Evolutionary conservation across 1,284 basidiomycete genomes (phyloP).

Genomic region (Vanrija pseudolonga): DNA sequence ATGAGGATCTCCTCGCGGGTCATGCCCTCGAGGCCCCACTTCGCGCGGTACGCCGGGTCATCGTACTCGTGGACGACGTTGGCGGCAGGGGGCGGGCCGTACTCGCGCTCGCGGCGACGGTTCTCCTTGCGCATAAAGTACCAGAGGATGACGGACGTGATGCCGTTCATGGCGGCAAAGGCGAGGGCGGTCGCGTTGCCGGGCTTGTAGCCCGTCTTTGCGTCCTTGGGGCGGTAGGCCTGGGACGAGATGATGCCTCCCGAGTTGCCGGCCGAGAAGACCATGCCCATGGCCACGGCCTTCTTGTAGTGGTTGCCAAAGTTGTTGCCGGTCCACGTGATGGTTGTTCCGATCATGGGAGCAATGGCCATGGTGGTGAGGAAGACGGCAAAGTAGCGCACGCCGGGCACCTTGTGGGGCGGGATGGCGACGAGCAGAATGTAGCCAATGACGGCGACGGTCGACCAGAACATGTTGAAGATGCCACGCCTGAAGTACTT

Average conservation of each 20-base stretch:
- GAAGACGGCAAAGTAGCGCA: slow-evolving; percentile 51
- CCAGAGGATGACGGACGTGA: slow-evolving; percentile 40
- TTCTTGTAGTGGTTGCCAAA: slow-evolving; percentile 48
- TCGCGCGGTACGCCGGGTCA: slow-evolving; percentile 36
- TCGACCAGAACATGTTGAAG: slow-evolving; percentile 51
- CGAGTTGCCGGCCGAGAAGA: slow-evolving; percentile 52
- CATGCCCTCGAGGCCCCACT: slow-evolving; percentile 48
- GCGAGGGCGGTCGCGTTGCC: slow-evolving; percentile 48
- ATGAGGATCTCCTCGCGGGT: slow-evolving; percentile 48
- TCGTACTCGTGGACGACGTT: slow-evolving; percentile 62
- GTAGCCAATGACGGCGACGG: slow-evolving; percentile 49
- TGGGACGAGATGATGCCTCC: slow-evolving; percentile 52
- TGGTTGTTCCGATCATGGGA: slow-evolving; percentile 50
- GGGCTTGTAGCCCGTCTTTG: slow-evolving; percentile 31
- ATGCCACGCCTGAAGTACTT: slow-evolving; percentile 42
- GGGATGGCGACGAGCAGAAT: slow-evolving; percentile 19
- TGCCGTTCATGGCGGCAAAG: slow-evolving; percentile 41
- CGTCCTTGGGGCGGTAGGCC: slow-evolving; percentile 43
- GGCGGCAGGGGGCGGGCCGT: slow-evolving; percentile 36
- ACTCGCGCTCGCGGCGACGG: slow-evolving; percentile 40
- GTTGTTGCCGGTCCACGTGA: slow-evolving; percentile 51
- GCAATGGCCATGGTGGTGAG: slow-evolving; percentile 47
- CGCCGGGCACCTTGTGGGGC: slow-evolving; percentile 26
- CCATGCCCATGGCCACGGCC: slow-evolving; percentile 51
- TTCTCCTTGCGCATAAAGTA: slow-evolving; percentile 45